Base-by-base conservation (phyloP, 352 stramenopile genomes). In the Pythium dissimile region DNA sequence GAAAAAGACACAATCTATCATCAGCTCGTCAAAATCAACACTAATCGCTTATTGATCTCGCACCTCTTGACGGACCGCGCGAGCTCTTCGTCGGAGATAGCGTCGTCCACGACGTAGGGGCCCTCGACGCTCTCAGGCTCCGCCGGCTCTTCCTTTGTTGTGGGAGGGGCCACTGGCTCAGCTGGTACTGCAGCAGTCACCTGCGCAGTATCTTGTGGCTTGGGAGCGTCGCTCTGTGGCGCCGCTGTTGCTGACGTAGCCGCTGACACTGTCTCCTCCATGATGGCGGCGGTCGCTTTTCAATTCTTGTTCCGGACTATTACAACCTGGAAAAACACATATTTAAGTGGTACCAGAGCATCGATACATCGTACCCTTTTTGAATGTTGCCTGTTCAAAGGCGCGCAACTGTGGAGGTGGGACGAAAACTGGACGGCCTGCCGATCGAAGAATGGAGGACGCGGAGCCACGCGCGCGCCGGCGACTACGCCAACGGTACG, bases 301-400 rank as follows among this genome's bases (percentile, higher is more conserved):
- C n/a, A n/a, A n/a, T n/a, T n/a, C n/a, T n/a, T n/a, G n/a, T n/a
- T n/a, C n/a, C n/a, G n/a, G n/a, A n/a, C n/a, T n/a, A n/a, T n/a
- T n/a, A n/a, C n/a, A n/a, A n/a, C 13, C 39, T 30, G 18, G 23
- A 32, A 55, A 9, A 5, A 12, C 9, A 27, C 8, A 10, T n/a
- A n/a, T 20, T 32, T 27, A 23, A 8, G 7, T 34, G 46, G 59
- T 67, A 62, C 45, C 52, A 44, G 0, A 13, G 1, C 38, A 1
- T 9, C 11, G 60, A 54, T 64, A 63, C 61, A 46, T 0, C 60
- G 61, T 68, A 64, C 61, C 61, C 16, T 59, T 64, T 68, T 68
- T 57, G 61, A 68, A 68, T 47, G 20, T 59, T 48, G 26, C 20
- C 9, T 26, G n/a, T 41, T 48, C 32, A 21, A 16, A 35, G 42